A percentile compares a stretch with the other conserved stretches of the same genome.
Conservation (phyloP, 2,329 filamentous ascomycete genomes). For the Alternaria sp. region DNA sequence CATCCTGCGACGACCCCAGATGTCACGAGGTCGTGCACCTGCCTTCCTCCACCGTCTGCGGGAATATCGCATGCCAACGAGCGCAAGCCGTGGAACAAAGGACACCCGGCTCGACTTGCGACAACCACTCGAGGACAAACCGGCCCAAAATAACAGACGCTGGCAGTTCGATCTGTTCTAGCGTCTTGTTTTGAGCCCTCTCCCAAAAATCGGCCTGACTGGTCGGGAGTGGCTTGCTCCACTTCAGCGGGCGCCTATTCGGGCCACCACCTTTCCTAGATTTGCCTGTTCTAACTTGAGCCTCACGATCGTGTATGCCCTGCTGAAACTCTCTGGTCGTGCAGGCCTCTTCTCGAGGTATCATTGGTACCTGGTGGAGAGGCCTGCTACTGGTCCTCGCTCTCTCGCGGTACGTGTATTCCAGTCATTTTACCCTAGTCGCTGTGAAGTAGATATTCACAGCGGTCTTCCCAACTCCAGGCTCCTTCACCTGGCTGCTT, state of each 20-base stretch:
- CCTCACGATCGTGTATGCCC: conserved; percentile 50
- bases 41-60: conserved; percentile 28
- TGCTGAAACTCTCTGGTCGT: conserved; percentile 50
- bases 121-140: conserved; percentile 39
- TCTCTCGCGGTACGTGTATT: conserved; percentile 49
- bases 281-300: conserved; percentile 50
- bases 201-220: conserved; percentile 47
- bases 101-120: conserved; percentile 36
- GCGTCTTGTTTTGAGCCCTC: conserved; percentile 43
- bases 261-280: conserved; percentile 42
- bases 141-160: conserved; percentile 39
- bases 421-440: conserved; percentile 39
- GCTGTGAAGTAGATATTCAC: conserved; percentile 37
- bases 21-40: conserved; percentile 34
- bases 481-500: conserved; percentile 27
- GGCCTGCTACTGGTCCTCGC: conserved; percentile 48
- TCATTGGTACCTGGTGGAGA: conserved; percentile 42
- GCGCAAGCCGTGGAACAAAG: conserved; percentile 48
- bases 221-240: conserved; percentile 44
- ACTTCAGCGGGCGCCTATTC: conserved; percentile 47
- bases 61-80: conserved; percentile 35
- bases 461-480: conserved; percentile 16
- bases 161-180: conserved; percentile 29
- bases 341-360: conserved; percentile 47
- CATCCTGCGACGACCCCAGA: conserved; percentile 29